Base-by-base conservation (phyloP, 2,329 filamentous ascomycete genomes). In the Colletotrichum cuscutae region DNA sequence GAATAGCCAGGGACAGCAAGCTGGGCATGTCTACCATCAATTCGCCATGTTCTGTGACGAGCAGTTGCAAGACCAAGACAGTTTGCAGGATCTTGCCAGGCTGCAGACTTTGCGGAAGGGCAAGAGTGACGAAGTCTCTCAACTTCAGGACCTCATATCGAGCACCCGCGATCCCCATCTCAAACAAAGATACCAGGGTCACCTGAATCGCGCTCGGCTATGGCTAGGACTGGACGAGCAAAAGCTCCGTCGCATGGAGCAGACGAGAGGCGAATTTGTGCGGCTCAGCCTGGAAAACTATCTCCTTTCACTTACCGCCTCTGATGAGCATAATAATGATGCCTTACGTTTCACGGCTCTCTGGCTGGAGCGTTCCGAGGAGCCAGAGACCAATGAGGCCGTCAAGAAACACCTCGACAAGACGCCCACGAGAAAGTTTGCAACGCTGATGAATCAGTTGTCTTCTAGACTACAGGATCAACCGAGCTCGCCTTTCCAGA, bases 31-130 rank as follows among this genome's bases (percentile, higher is more conserved):
- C 1, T 98, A 95, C 78, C 95, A 98, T 80, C 94, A 97, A 77
- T 98, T 98, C 81, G 97, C 97, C 30, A 89, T 92, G 64, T 99
- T 99, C 80, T 99, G 97, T 78, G 96, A 99, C 80, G 92, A 95
- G 78, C 97, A 99, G 80, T 86, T 99, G 11, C 94, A 98, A 77
- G 96, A 96, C 78, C 89, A 93, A 1, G 95, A 97, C 77, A 91
- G 92, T 42, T 84, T 95, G 1, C 95, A 97, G 80, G 97, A 99
- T 77, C 90, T 98, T 72, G 90, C 90, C 35, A 92, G 97, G 58
- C 89, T 98, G 54, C 90, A 94, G 78, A 94, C 91, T 76, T 86
- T 98, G 37, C 93, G 92, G 76, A 89, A 95, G 78, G 92, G 92
- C 73, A 98, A 98, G 81, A 89, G 91, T 75, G 91, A 93, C 71